These are phyloP conservation scores for Pseudopithomyces maydicus DNA, from an alignment of 2,329 filamentous ascomycete genomes.

Conservation along the genomic window DNA sequence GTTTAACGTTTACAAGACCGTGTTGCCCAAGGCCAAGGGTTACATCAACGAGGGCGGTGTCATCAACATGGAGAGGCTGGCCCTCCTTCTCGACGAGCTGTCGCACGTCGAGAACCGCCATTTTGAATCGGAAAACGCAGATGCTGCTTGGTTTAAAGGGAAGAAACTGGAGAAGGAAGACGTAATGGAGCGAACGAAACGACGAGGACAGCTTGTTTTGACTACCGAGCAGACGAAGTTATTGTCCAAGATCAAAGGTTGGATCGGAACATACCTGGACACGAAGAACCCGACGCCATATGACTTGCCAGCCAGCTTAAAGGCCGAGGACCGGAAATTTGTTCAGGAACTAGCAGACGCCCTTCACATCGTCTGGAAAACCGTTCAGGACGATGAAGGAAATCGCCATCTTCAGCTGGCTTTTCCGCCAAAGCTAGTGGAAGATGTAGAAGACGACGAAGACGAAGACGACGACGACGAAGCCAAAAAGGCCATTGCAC, in stretches of 20 bases:
- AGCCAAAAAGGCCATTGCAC: constrained; percentile 78
- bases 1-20: constrained; percentile 94
- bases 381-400: constrained; percentile 66
- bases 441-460: constrained; percentile 62
- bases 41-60: constrained; percentile 96
- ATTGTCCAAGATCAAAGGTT: constrained; percentile 82
- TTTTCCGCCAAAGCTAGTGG: constrained; percentile 58
- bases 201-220: constrained; percentile 70
- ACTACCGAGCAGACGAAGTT: constrained; percentile 80
- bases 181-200: constrained; percentile 65
- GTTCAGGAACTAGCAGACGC: constrained; percentile 82
- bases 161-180: constrained; percentile 77
- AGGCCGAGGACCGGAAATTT: constrained; percentile 89
- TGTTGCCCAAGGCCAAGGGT: constrained; percentile 83
- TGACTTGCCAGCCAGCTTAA: constrained; percentile 73
- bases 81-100: constrained; percentile 78
- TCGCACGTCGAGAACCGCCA: constrained; percentile 89
- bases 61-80: constrained; percentile 83
- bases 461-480: constrained; percentile 78
- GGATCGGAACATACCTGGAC: constrained; percentile 70
- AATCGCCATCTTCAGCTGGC: constrained; percentile 69
- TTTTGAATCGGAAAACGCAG: constrained; percentile 87
- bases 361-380: constrained; percentile 69
- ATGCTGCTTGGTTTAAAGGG: constrained; percentile 89
- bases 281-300: constrained; percentile 57